phyloP scores from a whole-genome alignment of 108 stramenopile species.

The Cyclotella choctawhatcheeana region DNA sequence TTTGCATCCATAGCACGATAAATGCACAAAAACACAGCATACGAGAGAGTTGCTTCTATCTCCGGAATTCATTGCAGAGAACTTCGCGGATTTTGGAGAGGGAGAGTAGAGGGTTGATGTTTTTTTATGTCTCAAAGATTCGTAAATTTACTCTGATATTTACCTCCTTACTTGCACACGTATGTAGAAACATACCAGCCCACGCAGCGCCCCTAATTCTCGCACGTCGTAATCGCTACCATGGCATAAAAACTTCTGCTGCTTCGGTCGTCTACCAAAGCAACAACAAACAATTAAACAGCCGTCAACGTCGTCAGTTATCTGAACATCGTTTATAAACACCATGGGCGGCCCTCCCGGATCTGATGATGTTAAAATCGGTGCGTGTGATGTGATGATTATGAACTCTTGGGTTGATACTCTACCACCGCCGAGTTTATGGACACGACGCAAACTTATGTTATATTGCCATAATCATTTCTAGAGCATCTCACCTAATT shows the following conservation, averaged over 20 bases:
- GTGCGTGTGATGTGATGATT: conserved; percentile 37
- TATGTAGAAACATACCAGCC: conserved; percentile 37
- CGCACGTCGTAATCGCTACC: neutral
- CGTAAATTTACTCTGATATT: conserved; percentile 24
- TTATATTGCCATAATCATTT: too few relatives aligned
- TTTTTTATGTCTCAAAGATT: too few relatives aligned
- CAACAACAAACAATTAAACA: conserved; percentile 1
- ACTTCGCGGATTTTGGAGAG: too few relatives aligned
- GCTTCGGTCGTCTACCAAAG: conserved; percentile 17
- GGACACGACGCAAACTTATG: too few relatives aligned
- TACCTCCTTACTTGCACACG: conserved; percentile 3
- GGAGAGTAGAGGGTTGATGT: too few relatives aligned
- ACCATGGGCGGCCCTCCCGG: conserved; percentile 95
- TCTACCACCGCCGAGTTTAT: too few relatives aligned
- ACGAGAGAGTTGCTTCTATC: too few relatives aligned
- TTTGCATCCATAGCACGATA: too few relatives aligned
- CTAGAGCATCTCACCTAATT: too few relatives aligned
- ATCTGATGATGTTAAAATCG: conserved; percentile 93
- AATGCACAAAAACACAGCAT: too few relatives aligned
- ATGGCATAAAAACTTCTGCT: neutral
- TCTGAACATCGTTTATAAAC: conserved; percentile 94
- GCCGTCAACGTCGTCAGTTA: conserved; percentile 56
- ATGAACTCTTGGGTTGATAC: neutral
- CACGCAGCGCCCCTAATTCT: too few relatives aligned
- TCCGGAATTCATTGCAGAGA: too few relatives aligned